phyloP scores from a whole-genome alignment of 208 protist genomes.

The Trypanosoma lewisi region DNA sequence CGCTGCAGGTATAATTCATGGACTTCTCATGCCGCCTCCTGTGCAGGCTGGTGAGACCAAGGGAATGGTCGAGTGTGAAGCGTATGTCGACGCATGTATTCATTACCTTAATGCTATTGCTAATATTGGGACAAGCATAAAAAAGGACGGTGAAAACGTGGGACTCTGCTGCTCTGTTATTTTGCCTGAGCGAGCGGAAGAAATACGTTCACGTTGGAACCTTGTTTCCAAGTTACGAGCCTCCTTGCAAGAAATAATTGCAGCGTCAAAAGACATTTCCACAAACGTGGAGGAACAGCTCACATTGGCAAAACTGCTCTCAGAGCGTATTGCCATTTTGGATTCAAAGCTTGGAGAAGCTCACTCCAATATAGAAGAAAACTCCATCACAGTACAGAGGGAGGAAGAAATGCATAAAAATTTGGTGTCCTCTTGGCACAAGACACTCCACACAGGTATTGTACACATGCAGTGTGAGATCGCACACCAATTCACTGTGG shows the following conservation, averaged over 20 bases:
- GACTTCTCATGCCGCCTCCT: not conserved
- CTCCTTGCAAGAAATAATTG: not conserved
- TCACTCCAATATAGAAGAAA: conserved; percentile 8
- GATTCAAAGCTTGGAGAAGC: conserved; percentile 1
- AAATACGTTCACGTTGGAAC: conserved; percentile 2
- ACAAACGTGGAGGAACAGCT: conserved; percentile 3
- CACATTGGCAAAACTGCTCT: conserved; percentile 1
- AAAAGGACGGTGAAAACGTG: conserved; percentile 17
- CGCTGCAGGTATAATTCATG: not conserved
- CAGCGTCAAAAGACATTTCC: not conserved
- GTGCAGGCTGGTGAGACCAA: not conserved
- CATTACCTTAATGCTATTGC: conserved; percentile 9
- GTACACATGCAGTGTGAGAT: conserved; percentile 9
- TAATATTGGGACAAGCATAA: not conserved
- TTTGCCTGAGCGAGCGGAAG: conserved; percentile 1
- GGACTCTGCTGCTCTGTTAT: conserved; percentile 24
- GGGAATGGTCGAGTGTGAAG: not conserved
- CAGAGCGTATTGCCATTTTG: conserved; percentile 11
- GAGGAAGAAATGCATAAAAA: conserved; percentile 11
- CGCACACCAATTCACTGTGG: not conserved
- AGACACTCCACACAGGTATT: conserved; percentile 5
- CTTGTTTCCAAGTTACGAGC: not conserved
- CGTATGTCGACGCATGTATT: not conserved
- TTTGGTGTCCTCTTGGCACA: conserved; percentile 14
- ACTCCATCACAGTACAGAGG: not conserved